Conservation (phyloP, 176 grass and related monocot genomes). For the Canna indica region DNA sequence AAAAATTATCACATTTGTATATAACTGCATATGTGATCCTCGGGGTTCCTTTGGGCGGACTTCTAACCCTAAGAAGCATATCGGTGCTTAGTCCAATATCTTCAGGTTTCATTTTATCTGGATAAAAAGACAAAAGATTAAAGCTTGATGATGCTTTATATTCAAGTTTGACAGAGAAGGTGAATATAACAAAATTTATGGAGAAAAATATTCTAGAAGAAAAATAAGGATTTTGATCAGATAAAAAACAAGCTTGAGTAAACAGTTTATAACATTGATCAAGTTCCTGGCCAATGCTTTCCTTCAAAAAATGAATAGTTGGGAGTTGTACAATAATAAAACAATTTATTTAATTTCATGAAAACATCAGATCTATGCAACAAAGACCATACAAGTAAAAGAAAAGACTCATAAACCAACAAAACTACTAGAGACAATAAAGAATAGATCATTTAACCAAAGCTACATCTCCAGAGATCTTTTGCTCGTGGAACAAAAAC, state of each 20-base stretch:
- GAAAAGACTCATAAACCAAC: too few relatives aligned
- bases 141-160: background rate
- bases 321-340: too few relatives aligned
- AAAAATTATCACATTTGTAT: slow-evolving; percentile 63
- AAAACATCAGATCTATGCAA: too few relatives aligned
- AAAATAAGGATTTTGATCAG: background rate
- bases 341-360: too few relatives aligned
- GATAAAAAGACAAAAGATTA: slow-evolving; percentile 8
- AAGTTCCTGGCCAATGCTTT: too few relatives aligned
- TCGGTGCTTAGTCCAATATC: slow-evolving; percentile 61
- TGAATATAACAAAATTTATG: background rate
- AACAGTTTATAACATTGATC: too few relatives aligned
- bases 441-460: too few relatives aligned
- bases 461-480: background rate
- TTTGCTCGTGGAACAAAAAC: background rate
- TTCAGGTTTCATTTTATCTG: slow-evolving; percentile 68
- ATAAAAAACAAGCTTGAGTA: background rate
- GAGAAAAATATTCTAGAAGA: background rate
- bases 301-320: too few relatives aligned
- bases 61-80: slow-evolving; percentile 25
- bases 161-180: background rate
- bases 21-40: slow-evolving; percentile 45
- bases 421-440: too few relatives aligned
- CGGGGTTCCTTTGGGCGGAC: slow-evolving; percentile 25
- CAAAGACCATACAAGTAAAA: too few relatives aligned